A percentile compares a stretch with the other conserved stretches of the same genome.
Evolutionary conservation across 352 stramenopile genomes (phyloP).

Genomic region (Globisporangium solare): DNA sequence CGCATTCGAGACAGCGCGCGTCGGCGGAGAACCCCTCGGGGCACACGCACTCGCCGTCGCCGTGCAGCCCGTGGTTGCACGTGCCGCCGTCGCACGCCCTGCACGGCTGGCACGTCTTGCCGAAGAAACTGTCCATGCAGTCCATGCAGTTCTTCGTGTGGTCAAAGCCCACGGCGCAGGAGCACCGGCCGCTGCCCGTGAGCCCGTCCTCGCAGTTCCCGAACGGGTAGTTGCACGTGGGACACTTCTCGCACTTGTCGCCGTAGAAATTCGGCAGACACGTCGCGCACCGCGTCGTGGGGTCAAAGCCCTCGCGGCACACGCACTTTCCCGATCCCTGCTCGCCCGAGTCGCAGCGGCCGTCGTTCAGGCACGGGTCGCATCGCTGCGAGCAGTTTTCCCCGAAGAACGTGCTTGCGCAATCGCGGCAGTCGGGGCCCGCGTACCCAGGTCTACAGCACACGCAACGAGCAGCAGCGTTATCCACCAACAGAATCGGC

Average conservation of each 20-base stretch:
- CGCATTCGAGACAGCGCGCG: conserved; percentile 72
- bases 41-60: conserved; percentile 79
- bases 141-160: conserved; percentile 67
- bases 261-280: conserved; percentile 79
- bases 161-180: conserved; percentile 83
- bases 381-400: conserved; percentile 44
- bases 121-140: conserved; percentile 83
- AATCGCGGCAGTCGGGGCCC: conserved; percentile 68
- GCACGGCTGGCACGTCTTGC: conserved; percentile 61
- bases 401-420: conserved; percentile 54
- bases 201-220: conserved; percentile 83
- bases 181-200: conserved; percentile 72
- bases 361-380: conserved; percentile 72
- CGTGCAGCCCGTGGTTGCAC: conserved; percentile 76
- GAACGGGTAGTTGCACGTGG: conserved; percentile 80
- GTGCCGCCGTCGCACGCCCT: conserved; percentile 72
- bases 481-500: not conserved
- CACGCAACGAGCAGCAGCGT: not conserved
- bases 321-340: conserved; percentile 60
- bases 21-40: conserved; percentile 69
- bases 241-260: conserved; percentile 62
- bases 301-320: conserved; percentile 72
- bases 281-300: conserved; percentile 61
- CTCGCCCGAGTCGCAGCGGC: conserved; percentile 62
- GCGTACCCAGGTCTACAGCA: conserved; percentile 46